Percentiles rank a stretch among this genome's conserved stretches.
Evolutionary conservation across 495 filamentous ascomycete genomes (phyloP).

Genomic region (Podospora anserina): DNA sequence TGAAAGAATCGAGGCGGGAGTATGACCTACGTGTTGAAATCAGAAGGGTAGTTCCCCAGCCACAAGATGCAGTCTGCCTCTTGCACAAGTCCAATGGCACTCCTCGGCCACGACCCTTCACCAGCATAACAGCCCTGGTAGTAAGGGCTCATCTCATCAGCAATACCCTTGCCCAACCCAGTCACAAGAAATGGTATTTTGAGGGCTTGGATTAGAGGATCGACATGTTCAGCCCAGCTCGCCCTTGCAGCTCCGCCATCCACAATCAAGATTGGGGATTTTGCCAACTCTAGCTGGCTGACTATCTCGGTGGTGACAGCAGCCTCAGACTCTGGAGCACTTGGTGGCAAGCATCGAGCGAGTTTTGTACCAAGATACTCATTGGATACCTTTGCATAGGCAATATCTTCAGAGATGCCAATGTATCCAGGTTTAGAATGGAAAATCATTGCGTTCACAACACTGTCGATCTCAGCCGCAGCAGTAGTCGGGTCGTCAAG

Average conservation of each 20-base stretch:
- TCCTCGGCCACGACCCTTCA: slow-evolving; percentile 21
- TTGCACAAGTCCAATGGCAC: slow-evolving; percentile 27
- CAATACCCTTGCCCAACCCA: slow-evolving; percentile 37
- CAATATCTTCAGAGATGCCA: slow-evolving; percentile 34
- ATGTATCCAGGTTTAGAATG: slow-evolving; percentile 30
- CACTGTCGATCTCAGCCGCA: slow-evolving; percentile 41
- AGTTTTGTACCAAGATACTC: slow-evolving; percentile 26
- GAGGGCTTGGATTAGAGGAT: slow-evolving; percentile 32
- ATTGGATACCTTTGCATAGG: slow-evolving; percentile 27
- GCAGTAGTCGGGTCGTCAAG: slow-evolving; percentile 34
- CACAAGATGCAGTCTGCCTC: slow-evolving; percentile 38
- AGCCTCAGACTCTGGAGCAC: slow-evolving; percentile 17
- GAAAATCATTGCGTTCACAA: slow-evolving; percentile 30
- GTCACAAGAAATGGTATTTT: slow-evolving; percentile 35
- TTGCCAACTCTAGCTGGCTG: slow-evolving; percentile 23
- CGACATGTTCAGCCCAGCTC: slow-evolving; percentile 23
- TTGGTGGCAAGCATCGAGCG: slow-evolving; percentile 17
- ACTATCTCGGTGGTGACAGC: slow-evolving; percentile 29
- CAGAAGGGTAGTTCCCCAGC: slow-evolving; percentile 36
- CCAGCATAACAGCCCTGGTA: slow-evolving; percentile 37
- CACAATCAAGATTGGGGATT: slow-evolving; percentile 35
- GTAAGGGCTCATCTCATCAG: slow-evolving; percentile 30
- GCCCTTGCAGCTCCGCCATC: slow-evolving; percentile 31
- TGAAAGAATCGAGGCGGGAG: background rate
- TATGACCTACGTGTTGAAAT: slow-evolving; percentile 29